Percentiles rank a stretch among this genome's conserved stretches.
Evolutionary conservation across 2,329 filamentous ascomycete genomes (phyloP).

Genomic region (Colletotrichum musicola): DNA sequence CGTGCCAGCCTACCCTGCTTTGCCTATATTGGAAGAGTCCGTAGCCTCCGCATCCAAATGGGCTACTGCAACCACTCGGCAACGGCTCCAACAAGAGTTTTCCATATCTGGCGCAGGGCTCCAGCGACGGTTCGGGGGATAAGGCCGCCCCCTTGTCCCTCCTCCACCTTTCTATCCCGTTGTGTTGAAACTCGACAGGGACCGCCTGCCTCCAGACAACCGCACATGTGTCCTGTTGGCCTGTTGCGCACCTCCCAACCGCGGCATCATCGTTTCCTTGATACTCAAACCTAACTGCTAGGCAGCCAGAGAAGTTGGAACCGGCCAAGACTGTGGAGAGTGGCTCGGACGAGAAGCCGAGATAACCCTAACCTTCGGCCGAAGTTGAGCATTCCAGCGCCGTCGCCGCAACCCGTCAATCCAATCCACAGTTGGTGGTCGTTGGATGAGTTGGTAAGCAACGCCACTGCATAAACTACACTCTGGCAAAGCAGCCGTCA

Average conservation of each 20-base stretch:
- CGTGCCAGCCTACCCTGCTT: neutral
- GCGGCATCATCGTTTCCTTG: neutral
- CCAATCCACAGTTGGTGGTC: neutral
- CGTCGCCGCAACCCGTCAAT: neutral
- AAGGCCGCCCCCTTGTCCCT: no score
- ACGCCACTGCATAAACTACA: neutral
- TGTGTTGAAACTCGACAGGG: conserved; percentile 8
- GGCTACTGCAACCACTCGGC: no score
- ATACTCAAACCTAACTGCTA: neutral
- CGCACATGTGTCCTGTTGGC: conserved; percentile 15
- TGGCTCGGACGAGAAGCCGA: conserved; percentile 21
- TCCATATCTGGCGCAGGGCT: no score
- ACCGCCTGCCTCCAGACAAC: conserved; percentile 8
- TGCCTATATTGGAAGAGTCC: neutral
- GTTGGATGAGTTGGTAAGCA: neutral
- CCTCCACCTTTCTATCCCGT: conserved; percentile 13
- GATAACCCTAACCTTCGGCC: conserved; percentile 20
- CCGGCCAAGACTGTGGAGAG: conserved; percentile 8
- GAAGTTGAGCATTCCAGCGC: conserved; percentile 8
- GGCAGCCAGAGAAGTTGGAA: neutral
- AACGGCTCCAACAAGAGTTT: no score
- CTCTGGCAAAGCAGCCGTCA: neutral
- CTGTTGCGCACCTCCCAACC: neutral
- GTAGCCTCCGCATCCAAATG: conserved; percentile 11
- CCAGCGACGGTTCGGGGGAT: no score